phyloP scores from a whole-genome alignment of 2,329 filamentous ascomycete genomes.

The Calonectria henricotiae region DNA sequence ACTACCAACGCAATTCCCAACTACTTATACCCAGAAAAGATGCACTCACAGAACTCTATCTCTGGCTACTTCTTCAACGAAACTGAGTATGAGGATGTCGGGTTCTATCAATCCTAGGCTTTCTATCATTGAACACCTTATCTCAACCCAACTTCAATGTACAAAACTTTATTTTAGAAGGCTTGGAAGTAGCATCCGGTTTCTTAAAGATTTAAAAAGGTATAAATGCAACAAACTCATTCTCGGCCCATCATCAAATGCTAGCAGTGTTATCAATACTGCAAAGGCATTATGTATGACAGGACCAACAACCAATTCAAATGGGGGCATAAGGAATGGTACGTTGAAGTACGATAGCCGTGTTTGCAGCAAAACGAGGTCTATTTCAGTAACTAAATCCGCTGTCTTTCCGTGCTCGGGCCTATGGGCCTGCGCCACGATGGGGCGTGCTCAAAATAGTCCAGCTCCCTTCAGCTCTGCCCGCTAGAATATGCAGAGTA shows the following conservation, averaged over 20 bases:
- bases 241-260: constrained; percentile 76
- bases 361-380: no score
- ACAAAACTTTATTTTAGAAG: background rate
- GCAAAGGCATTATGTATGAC: constrained; percentile 57
- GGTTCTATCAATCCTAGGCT: constrained; percentile 7
- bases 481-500: constrained; percentile 15
- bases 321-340: no score
- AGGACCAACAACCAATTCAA: no score
- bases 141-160: background rate
- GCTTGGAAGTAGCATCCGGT: background rate
- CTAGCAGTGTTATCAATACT: constrained; percentile 67
- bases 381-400: no score
- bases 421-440: constrained; percentile 1
- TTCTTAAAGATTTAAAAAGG: background rate
- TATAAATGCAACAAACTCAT: constrained; percentile 65
- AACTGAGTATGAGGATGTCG: constrained; percentile 15
- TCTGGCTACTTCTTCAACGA: constrained; percentile 29
- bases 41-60: background rate
- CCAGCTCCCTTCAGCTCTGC: background rate
- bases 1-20: background rate
- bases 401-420: background rate
- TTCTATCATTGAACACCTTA: no score
- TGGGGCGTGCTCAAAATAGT: constrained; percentile 6
- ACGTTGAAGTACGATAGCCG: no score
- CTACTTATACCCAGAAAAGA: constrained; percentile 6